Conservation (phyloP, 805 yeast genomes). For the Kurtzmaniella fragi region DNA sequence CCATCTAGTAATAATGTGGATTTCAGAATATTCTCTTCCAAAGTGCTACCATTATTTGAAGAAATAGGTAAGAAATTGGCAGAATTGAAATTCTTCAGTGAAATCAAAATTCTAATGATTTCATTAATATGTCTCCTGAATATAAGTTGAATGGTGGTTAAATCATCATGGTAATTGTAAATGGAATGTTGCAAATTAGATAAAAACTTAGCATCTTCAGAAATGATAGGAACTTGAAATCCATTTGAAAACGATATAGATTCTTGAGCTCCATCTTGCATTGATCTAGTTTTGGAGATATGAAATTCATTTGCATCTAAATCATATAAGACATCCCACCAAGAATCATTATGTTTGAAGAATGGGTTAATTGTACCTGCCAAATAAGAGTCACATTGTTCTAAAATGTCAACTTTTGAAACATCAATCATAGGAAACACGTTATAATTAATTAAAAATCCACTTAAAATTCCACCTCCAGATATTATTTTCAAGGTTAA, state of each 20-base stretch:
- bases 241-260: not conserved
- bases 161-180: slow-evolving; percentile 42
- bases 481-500: slow-evolving; percentile 37
- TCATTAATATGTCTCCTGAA: slow-evolving; percentile 42
- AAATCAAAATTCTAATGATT: slow-evolving; percentile 31
- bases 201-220: slow-evolving; percentile 42
- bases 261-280: slow-evolving; percentile 1
- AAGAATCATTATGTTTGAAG: slow-evolving; percentile 46
- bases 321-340: slow-evolving; percentile 62
- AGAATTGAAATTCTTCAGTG: slow-evolving; percentile 30
- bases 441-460: slow-evolving; percentile 32
- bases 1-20: slow-evolving; percentile 32
- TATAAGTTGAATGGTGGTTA: slow-evolving; percentile 39
- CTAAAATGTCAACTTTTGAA: slow-evolving; percentile 47
- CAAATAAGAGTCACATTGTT: slow-evolving; percentile 38
- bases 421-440: slow-evolving; percentile 60
- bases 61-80: slow-evolving; percentile 8
- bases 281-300: slow-evolving; percentile 1
- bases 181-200: slow-evolving; percentile 38
- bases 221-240: slow-evolving; percentile 32
- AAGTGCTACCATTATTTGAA: slow-evolving; percentile 2
- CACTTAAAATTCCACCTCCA: slow-evolving; percentile 39
- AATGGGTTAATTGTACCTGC: slow-evolving; percentile 69
- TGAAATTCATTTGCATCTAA: slow-evolving; percentile 46
- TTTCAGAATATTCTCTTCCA: slow-evolving; percentile 12